Evolutionary conservation across 2,329 filamentous ascomycete species (phyloP), one percentile per base, ranked within the genome.

Genomic region (Pestalotiopsis fici): DNA sequence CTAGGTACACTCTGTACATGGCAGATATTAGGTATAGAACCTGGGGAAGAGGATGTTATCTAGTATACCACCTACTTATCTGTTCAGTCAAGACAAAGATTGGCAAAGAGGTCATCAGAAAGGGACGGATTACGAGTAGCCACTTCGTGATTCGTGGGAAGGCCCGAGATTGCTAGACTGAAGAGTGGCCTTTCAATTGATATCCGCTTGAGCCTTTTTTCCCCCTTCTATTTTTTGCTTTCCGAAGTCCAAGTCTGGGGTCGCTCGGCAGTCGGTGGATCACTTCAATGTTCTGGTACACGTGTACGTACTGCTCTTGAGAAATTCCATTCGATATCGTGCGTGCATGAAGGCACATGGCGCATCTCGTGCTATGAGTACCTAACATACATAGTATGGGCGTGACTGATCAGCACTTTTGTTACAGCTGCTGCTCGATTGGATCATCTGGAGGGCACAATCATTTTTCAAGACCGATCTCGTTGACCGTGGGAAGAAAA

Each of bases 101-200:
- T 39, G 35, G 9, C 37, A 23, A 25, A 23, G 31, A 23, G 28
- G 21, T 23, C 23, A 37, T 21, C 43, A 62, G 25, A 43, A 28
- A 3, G 23, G 31, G 47, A 21, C 15, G 15, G 47, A 21, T 64
- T 64, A 64, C 61, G 43, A 21, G 25, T 23, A 39, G 61, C 39
- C 21, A 11, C 35, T n/a, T 55, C 13, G 21, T 64, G 61, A 64
- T 64, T 64, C 37, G 61, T 43, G 43, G 61, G 43, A 28, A 64
- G 61, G 43, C 43, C 61, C 47, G 61, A 54, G 27, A 64, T 12
- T 31, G 59, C 59, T 23, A 21, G 59, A 35, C 9, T 21, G 43
- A 12, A 18, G 15, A 31, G 27, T 27, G 56, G 31, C 59, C 59
- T 11, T 11, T 39, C 25, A 15, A 15, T 35, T 21, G 27, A 31